Conservation (phyloP, 169 alveolate genomes). For the Prorocentrum cordatum region DNA sequence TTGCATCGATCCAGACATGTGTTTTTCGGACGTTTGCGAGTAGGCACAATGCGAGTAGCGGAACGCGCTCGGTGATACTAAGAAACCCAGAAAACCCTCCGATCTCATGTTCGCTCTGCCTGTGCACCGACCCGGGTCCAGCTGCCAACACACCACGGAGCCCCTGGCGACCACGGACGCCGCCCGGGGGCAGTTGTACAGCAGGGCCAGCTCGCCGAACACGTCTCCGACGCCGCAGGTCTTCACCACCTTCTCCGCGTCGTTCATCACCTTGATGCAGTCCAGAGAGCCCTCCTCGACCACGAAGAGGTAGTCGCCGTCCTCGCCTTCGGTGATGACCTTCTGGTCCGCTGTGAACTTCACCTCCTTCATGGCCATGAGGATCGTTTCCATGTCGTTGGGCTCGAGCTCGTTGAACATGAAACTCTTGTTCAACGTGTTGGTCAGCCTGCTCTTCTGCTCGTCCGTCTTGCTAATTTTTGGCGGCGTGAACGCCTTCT, state of each 20-base stretch:
- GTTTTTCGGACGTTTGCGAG: no score
- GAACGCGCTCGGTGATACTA: no score
- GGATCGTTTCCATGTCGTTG: conserved; percentile 9
- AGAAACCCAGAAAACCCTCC: no score
- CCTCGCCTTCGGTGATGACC: conserved; percentile 86
- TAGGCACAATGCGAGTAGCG: no score
- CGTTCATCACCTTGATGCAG: conserved; percentile 9
- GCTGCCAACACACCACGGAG: no score
- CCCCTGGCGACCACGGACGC: conserved; percentile 54
- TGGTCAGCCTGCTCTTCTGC: conserved; percentile 49
- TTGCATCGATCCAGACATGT: no score
- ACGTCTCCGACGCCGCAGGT: conserved; percentile 84
- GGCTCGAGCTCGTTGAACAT: conserved; percentile 20
- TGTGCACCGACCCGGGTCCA: no score
- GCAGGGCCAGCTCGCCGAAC: conserved; percentile 91
- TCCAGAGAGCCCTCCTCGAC: conserved; percentile 86
- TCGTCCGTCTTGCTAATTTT: neutral
- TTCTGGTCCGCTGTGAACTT: conserved; percentile 8
- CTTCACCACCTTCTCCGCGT: conserved; percentile 70
- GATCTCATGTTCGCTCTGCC: no score
- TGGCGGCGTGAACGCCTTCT: conserved; percentile 81
- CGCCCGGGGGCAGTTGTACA: conserved; percentile 80
- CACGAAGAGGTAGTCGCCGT: conserved; percentile 86
- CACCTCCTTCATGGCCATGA: conserved; percentile 60
- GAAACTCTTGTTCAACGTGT: conserved; percentile 29